Evolutionary conservation across 495 filamentous ascomycete genomes (phyloP), one percentile per base, ranked within the genome.

Genomic region (Aspergillus leporis): DNA sequence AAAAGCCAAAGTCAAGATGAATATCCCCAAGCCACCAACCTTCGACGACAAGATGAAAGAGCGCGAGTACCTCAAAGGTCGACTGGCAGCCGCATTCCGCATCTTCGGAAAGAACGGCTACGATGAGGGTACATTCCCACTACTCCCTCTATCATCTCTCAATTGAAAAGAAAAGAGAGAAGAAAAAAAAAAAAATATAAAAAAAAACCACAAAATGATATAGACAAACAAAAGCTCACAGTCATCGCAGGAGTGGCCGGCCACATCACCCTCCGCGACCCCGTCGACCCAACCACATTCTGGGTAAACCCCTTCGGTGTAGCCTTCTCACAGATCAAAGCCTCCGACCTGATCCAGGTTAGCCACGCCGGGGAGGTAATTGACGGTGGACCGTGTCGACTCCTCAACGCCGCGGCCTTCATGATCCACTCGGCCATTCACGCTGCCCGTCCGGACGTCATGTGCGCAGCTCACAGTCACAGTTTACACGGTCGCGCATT

Each of bases 301-400:
- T 92, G 88, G 90, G 89, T 92, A 19, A 92, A 92, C 61, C 90
- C 90, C 0, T 89, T 92, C 63, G 89, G 90, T 30, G 79, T 85
- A 8, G 80, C 87, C 0, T 92, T 91, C 72, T 83, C 81, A 19
- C 69, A 86, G 55, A 88, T 93, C 51, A 89, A 83, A 55, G 80
- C 80, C 30, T 86, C 82, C 10, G 88, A 91, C 65, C 78, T 93
- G 30, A 90, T 93, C 60, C 83, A 80, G 34, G 89, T 93, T 31
- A 76, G 87, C 63, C 76, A 86, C 48, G 63, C 73, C 0, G 90
- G 89, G 4, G 71, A 85, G 43, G 79, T 92, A 21, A 82, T 93
- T 54, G 90, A 83, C 31, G 88, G 89, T 5, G 88, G 89, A 1
- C 65, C 78, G 0, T 76, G 79, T 31, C 76, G 85, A 2, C 69